Base-by-base conservation (phyloP, 768 basidiomycete genomes). In the Pholiota molesta region DNA sequence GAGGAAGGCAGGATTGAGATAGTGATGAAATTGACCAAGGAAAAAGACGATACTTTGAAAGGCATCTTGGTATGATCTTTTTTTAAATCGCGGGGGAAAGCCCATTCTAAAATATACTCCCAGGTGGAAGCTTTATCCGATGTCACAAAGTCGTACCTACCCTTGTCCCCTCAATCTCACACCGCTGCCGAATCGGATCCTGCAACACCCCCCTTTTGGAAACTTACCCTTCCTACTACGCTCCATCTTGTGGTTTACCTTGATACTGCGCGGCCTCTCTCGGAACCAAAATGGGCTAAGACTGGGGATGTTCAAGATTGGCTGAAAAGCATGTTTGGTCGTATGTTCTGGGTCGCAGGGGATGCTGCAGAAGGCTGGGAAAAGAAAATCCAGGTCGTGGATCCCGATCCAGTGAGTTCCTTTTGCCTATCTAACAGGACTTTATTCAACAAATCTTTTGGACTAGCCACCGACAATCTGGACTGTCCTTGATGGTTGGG, bases 221-320 rank as follows among this genome's bases (percentile, higher is more conserved):
- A 83, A 69, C 77, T 78, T 8, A 53, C 75, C 23, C 72, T 83
- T 19, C 86, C 90, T 28, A 75, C 81, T 23, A 83, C 83, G 29
- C 71, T 91, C 19, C 86, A 83, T n/a, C 77, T 97, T 51, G 69
- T 85, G 10, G 88, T 91, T 23, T 84, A 94, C 75, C 84, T 99
- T 63, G 97, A 99, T 74, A 92, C 86, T 60, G 86, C 85, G 33
- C 87, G 91, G 61, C 97, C 97, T 0, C 77, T 99, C 35, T 95
- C 95, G 16, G 95, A 98, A 73, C 95, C 97, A 7, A 92, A 94
- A 73, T 99, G 97, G 97, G 94, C 95, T 39, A 94, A 95, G 74
- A 90, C 91, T 8, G 97, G 97, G 31, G 92, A 96, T 71, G 86
- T 96, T 23, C 94, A 97, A 68, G 95, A 95, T 40, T 99, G 96